Base-by-base conservation (phyloP, 768 basidiomycete genomes). In the Auriscalpium vulgare region DNA sequence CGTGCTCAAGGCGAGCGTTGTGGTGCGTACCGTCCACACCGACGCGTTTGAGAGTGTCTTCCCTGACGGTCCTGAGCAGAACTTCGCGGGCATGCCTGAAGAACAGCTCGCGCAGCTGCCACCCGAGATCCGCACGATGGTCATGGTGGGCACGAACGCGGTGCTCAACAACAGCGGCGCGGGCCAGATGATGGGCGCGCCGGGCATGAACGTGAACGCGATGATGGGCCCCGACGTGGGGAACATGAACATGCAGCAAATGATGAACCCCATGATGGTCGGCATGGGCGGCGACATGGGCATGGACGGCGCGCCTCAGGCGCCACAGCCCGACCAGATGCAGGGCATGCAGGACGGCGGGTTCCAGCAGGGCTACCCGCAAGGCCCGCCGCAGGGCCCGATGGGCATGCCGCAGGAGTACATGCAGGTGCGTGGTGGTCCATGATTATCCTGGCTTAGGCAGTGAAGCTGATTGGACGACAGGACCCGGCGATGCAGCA, bases 101-200 rank as follows among this genome's bases (percentile, higher is more conserved):
- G 89, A 88, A 53, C 88, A 88, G 66, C 76, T 90, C 43, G 75
- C 83, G 34, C 83, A 82, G 37, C 78, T 94, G 40, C 91, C 89
- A 9, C 82, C 85, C 1, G 91, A 93, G 56, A 77, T 91, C 55
- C 85, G 89, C 40, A 83, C 85, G 57, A 91, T 91, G 87, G 87
- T 91, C 53, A 88, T 92, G 83, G 85, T 88, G 8, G 85, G 87
- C 16, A 83, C 88, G 58, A 83, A 82, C 19, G 80, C 85, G 9
- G 83, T 90, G 80, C 87, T 89, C 87, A 79, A 79, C 55, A 78
- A 78, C 56, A 83, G 74, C n/a, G 78, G 63, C 35, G 72, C 71
- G 17, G 80, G 75, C 57, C 64, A 65, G 63, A 71, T 72, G 70
- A 72, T 71, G 68, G 64, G 60, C 53, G 62, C 62, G 48, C 68